Evolutionary conservation across 1,284 basidiomycete genomes (phyloP), one percentile per base, ranked within the genome.

Genomic region (Gastroboletus turbinatus): DNA sequence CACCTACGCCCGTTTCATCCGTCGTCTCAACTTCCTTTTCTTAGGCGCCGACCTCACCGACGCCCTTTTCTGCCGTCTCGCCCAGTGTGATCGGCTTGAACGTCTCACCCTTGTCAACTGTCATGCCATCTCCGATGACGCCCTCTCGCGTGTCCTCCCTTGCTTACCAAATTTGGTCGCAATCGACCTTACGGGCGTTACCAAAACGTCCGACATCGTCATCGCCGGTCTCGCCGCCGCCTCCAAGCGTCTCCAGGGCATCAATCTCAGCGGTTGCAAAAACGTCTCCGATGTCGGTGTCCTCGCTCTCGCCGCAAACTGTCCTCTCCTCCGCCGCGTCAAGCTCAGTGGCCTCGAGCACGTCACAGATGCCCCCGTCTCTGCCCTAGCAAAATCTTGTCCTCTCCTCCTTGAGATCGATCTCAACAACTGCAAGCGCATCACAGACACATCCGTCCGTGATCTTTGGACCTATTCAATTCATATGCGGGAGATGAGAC

Each of bases 371-470:
- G 74, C 73, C n/a, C 82, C 94, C 14, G 80, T 99, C 58, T 84
- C 87, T 33, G 81, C 84, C 17, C 80, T 99, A 46, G 90, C 92
- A n/a, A 81, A 82, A 56, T 78, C 81, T 8, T 98, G 96, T 67
- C 91, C 93, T 1, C 81, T 95, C 36, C 81, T 99, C 19, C 83
- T 99, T 52, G 97, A 99, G 74, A 87, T 98, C 62, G 97, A 99
- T 73, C 83, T 99, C 60, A 89, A 94, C 65, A 82, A 87, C 60
- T 96, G 95, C 75, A 81, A 83, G 56, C 80, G 81, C 53, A 82
- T 98, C 66, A 89, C 92, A 13, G 88, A 98, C 68, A 71, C 78
- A 21, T 82, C 92, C 38, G 80, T 95, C 49, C 87, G 93, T 52
- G 87, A 94, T 62, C 82, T 99, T 21, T 97, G 96, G 90, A 78